Evolutionary conservation across 2,329 filamentous ascomycete species (phyloP), one percentile per base, ranked within the genome.

Genomic region (Tolypocladium paradoxum): DNA sequence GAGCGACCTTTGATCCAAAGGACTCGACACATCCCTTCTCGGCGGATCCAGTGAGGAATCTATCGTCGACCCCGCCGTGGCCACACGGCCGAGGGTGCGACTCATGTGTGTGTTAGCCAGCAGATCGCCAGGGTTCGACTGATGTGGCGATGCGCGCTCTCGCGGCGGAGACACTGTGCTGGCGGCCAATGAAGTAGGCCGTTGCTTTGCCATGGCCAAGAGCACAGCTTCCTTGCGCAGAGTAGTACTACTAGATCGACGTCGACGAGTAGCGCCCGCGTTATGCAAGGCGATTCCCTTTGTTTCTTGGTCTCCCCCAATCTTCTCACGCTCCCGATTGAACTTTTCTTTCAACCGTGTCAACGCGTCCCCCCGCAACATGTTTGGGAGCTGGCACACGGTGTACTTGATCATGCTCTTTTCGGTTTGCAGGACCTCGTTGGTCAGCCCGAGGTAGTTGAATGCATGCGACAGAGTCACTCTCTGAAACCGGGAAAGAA

Each of bases 211-310:
- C 70, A 74, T 82, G 16, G 87, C 83, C 57, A 91, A 86, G 37
- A 91, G 71, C 48, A 84, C 81, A 8, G 85, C 88, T 58, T 95
- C 91, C 66, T 90, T 92, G 51, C 90, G 79, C 24, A 96, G 72
- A 31, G 81, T 83, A 46, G 84, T 85, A 52, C 82, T 88, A 0
- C 82, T 88, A 1, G 90, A 89, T 53, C 85, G 81, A 54, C 87
- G 81, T 52, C 85, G 81, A 47, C 83, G 81, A 49, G 81, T 78
- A 12, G 75, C 71, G 66, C 79, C 66, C 63, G 84, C 81, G 61
- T 97, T 99, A 66, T 99, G 93, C 38, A 99, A 75, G 6, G 95
- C 93, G 60, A 99, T 97, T 0, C 93, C 95, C 69, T 97, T 97
- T 2, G 64, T 64, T 20, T 85, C 82, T 55, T 96, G 90, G 61